phyloP scores from a whole-genome alignment of 495 filamentous ascomycete genomes.

The Cercophora sp. region DNA sequence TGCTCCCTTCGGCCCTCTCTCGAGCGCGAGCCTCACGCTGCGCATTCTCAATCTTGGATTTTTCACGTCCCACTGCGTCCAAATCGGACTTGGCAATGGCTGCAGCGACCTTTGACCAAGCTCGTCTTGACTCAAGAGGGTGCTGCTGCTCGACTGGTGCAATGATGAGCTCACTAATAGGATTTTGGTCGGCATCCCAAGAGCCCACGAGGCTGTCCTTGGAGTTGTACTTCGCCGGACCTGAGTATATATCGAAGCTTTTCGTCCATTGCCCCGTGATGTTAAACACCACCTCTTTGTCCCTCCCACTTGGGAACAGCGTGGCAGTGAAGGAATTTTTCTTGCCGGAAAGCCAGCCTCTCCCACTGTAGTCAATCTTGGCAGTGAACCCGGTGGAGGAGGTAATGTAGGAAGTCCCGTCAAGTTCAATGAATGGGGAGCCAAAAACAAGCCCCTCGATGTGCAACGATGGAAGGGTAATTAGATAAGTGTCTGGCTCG shows the following conservation, averaged over 20 bases:
- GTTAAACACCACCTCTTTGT: constrained; percentile 80
- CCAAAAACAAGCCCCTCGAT: constrained; percentile 93
- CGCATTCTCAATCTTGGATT: constrained; percentile 84
- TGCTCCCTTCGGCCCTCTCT: constrained; percentile 71
- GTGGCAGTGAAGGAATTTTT: constrained; percentile 85
- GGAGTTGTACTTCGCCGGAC: constrained; percentile 58
- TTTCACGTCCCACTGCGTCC: constrained; percentile 71
- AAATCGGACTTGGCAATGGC: constrained; percentile 79
- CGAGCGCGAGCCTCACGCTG: constrained; percentile 80
- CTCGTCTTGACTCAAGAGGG: constrained; percentile 78
- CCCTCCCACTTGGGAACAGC: constrained; percentile 69
- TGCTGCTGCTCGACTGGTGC: constrained; percentile 78
- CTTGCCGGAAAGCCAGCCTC: constrained; percentile 91
- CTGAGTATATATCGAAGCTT: constrained; percentile 71
- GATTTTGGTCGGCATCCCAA: constrained; percentile 60
- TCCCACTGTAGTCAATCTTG: constrained; percentile 87
- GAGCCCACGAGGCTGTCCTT: constrained; percentile 53
- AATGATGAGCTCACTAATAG: constrained; percentile 66
- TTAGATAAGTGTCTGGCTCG: constrained; percentile 70
- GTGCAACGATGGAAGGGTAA: constrained; percentile 88
- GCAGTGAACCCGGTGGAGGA: constrained; percentile 85
- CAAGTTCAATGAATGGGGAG: constrained; percentile 85
- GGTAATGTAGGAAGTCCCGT: constrained; percentile 73
- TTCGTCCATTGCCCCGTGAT: constrained; percentile 91
- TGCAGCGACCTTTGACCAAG: constrained; percentile 80